Evolutionary conservation across 2,329 filamentous ascomycete species (phyloP).

Genomic region (Arthroderma uncinatum): DNA sequence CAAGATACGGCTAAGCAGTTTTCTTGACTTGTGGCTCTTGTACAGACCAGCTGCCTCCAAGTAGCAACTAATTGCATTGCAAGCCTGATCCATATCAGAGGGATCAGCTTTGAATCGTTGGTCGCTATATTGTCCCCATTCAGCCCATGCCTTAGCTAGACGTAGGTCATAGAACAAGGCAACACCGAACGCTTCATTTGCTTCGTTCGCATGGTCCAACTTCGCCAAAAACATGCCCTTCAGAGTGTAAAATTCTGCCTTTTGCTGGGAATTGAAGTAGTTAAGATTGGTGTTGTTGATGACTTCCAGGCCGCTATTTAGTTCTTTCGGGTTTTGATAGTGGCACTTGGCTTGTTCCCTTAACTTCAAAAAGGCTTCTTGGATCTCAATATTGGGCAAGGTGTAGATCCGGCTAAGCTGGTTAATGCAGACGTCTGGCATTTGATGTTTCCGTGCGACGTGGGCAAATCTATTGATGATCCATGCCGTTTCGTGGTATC

Average conservation of each 20-base stretch:
- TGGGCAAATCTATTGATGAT: slow-evolving; percentile 99
- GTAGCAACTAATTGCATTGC: slow-evolving; percentile 90
- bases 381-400: slow-evolving; percentile 97
- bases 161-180: slow-evolving; percentile 93
- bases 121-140: slow-evolving; percentile 98
- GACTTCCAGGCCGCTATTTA: slow-evolving; percentile 86
- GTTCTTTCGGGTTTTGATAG: slow-evolving; percentile 87
- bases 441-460: slow-evolving; percentile 89
- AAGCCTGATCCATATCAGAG: slow-evolving; percentile 66
- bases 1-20: slow-evolving; percentile 81
- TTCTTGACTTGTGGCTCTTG: slow-evolving; percentile 93
- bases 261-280: slow-evolving; percentile 92
- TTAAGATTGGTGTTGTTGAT: slow-evolving; percentile 99
- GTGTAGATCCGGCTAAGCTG: slow-evolving; percentile 98
- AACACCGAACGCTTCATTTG: slow-evolving; percentile 86
- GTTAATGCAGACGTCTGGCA: slow-evolving; percentile 93
- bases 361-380: slow-evolving; percentile 95
- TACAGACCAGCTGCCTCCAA: slow-evolving; percentile 91
- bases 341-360: slow-evolving; percentile 98
- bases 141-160: slow-evolving; percentile 93
- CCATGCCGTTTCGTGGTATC: slow-evolving; percentile 98
- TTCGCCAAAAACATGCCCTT: slow-evolving; percentile 99
- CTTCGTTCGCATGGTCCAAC: slow-evolving; percentile 77
- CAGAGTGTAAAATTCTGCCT: slow-evolving; percentile 96
- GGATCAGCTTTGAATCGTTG: slow-evolving; percentile 89